phyloP scores from a whole-genome alignment of 1,284 basidiomycete genomes.

The Leccinum griseonigrum region DNA sequence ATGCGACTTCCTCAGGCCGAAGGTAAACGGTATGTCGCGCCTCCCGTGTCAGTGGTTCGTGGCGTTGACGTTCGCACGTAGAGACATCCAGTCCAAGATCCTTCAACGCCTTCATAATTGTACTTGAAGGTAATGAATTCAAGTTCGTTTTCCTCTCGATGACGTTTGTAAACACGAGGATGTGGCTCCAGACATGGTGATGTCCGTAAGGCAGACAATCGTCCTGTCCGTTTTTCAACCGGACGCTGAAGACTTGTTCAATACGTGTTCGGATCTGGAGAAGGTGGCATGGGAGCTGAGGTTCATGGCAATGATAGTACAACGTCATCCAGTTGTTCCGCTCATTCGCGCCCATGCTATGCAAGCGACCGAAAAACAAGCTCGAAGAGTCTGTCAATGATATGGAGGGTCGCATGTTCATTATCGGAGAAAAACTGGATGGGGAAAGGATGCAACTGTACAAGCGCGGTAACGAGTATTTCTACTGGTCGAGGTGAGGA shows the following conservation, averaged over 20 bases:
- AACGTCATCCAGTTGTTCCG: conserved; percentile 79
- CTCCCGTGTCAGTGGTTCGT: not conserved
- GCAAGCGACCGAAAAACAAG: conserved; percentile 77
- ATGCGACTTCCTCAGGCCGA: too few relatives aligned
- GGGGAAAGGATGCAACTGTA: conserved; percentile 95
- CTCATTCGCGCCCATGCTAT: conserved; percentile 90
- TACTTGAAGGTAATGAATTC: conserved; percentile 72
- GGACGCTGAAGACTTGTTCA: conserved; percentile 88
- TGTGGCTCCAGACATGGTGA: conserved; percentile 61
- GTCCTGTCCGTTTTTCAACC: conserved; percentile 88
- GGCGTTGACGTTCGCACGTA: conserved; percentile 31
- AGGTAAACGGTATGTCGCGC: conserved; percentile 58
- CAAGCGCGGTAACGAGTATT: conserved; percentile 84
- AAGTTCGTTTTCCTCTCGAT: not conserved
- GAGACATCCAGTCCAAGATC: conserved; percentile 72
- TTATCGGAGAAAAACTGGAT: conserved; percentile 95
- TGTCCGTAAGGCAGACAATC: conserved; percentile 84
- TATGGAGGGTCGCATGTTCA: conserved; percentile 72
- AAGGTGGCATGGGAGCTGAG: conserved; percentile 74
- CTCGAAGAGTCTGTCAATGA: conserved; percentile 82
- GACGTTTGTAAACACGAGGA: not conserved
- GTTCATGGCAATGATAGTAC: conserved; percentile 47
- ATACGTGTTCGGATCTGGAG: conserved; percentile 92
- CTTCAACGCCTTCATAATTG: conserved; percentile 82
- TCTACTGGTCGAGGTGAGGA: conserved; percentile 82